Conservation (phyloP, 805 yeast genomes). For the Candida saitoana region DNA sequence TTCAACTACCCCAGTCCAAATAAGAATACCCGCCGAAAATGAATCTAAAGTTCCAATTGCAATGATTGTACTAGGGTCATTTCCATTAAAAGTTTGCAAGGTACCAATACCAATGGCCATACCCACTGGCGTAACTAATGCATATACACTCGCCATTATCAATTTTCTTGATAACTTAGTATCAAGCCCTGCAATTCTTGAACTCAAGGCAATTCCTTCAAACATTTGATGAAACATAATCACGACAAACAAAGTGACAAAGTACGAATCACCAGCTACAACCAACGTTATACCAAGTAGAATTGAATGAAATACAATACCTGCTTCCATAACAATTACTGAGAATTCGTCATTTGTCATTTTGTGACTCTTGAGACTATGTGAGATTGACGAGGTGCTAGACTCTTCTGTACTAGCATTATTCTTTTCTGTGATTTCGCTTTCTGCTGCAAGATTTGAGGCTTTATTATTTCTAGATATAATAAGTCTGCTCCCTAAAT, state of each 20-base stretch:
- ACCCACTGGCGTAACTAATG: conserved; percentile 25
- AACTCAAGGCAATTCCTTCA: conserved; percentile 29
- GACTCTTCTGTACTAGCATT: conserved; percentile 3
- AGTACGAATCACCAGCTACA: conserved; percentile 27
- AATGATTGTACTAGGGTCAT: conserved; percentile 24
- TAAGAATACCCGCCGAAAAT: conserved; percentile 30
- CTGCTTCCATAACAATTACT: conserved; percentile 19
- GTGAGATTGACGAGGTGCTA: background rate
- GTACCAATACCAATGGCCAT: conserved; percentile 32
- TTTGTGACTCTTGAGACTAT: conserved; percentile 3
- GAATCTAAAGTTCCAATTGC: conserved; percentile 32
- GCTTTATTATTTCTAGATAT: conserved; percentile 3
- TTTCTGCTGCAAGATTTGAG: background rate
- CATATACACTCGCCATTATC: conserved; percentile 18
- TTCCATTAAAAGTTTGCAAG: conserved; percentile 23
- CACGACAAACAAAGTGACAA: conserved; percentile 26
- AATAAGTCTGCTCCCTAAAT: conserved; percentile 12
- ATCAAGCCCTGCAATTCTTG: conserved; percentile 18
- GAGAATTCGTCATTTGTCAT: conserved; percentile 13
- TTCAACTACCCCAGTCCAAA: conserved; percentile 30
- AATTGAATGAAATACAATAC: conserved; percentile 30
- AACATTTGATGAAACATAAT: conserved; percentile 30
- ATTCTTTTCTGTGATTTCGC: conserved; percentile 3
- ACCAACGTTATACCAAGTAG: conserved; percentile 26
- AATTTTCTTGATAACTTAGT: conserved; percentile 10